These are phyloP conservation scores for Blastomyces silverae DNA, from an alignment of 2,329 filamentous ascomycete genomes.

Conservation along the genomic window DNA sequence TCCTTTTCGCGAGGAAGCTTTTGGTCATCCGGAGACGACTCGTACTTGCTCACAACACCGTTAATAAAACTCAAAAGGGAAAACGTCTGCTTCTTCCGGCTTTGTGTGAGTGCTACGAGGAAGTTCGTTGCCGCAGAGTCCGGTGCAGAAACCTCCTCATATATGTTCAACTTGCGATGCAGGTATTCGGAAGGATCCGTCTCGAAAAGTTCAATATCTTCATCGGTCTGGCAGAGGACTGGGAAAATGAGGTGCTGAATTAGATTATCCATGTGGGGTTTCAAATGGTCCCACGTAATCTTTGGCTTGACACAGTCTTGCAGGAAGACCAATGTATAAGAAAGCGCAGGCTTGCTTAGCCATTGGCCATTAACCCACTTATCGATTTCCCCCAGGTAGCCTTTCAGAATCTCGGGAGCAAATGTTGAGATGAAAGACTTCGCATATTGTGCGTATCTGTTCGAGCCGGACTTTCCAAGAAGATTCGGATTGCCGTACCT, in stretches of 20 bases:
- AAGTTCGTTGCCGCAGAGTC: constrained; percentile 97
- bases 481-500: constrained; percentile 85
- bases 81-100: constrained; percentile 90
- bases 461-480: constrained; percentile 64
- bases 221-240: constrained; percentile 81
- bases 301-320: constrained; percentile 98
- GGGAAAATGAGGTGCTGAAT: constrained; percentile 95
- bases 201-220: constrained; percentile 89
- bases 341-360: constrained; percentile 89
- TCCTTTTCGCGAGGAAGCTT: constrained; percentile 96
- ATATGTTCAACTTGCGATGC: constrained; percentile 95
- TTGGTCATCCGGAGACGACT: constrained; percentile 71
- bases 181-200: constrained; percentile 94
- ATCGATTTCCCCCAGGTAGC: constrained; percentile 89
- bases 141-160: constrained; percentile 90
- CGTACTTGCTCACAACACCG: constrained; percentile 87
- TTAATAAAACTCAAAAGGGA: constrained; percentile 94
- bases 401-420: constrained; percentile 91
- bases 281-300: constrained; percentile 90
- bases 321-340: constrained; percentile 87
- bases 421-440: constrained; percentile 88
- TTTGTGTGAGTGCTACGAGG: constrained; percentile 87
- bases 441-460: constrained; percentile 73
- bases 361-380: constrained; percentile 96
- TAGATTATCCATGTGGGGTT: constrained; percentile 85